phyloP scores from a whole-genome alignment of 495 filamentous ascomycete genomes.

The Xylaria sp. region DNA sequence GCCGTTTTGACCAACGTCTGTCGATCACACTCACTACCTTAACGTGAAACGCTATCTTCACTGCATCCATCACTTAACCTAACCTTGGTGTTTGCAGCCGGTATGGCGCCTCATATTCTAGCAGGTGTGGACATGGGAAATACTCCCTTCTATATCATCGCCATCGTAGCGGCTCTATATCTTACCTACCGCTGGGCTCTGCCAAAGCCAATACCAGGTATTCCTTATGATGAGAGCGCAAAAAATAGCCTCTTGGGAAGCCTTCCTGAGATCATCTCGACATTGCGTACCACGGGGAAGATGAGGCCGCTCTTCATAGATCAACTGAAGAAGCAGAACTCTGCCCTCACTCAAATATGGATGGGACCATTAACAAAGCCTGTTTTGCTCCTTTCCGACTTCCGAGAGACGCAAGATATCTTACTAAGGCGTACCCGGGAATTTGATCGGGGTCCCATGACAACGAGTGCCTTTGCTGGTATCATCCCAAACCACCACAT shows the following conservation, averaged over 20 bases:
- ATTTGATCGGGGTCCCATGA: conserved; percentile 45
- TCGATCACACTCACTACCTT: not conserved
- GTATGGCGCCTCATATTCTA: not conserved
- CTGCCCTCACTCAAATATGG: conserved; percentile 51
- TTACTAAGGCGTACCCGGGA: conserved; percentile 48
- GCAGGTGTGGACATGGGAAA: not conserved
- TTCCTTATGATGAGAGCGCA: conserved; percentile 48
- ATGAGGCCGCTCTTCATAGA: conserved; percentile 39
- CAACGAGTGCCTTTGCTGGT: conserved; percentile 36
- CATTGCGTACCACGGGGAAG: conserved; percentile 33
- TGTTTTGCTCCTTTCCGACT: conserved; percentile 49
- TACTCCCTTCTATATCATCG: not conserved
- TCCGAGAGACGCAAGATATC: conserved; percentile 49
- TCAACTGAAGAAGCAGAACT: conserved; percentile 36
- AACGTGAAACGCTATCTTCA: not conserved
- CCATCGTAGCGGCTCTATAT: not conserved
- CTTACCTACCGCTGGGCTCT: conserved; percentile 23
- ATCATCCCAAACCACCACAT: conserved; percentile 45
- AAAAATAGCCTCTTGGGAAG: conserved; percentile 41
- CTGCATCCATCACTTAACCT: not conserved
- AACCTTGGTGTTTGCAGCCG: not conserved
- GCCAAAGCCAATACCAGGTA: conserved; percentile 46
- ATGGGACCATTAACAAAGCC: conserved; percentile 45
- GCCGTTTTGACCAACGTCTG: not conserved
- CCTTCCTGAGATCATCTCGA: conserved; percentile 41